Base-by-base conservation (phyloP, 371 early-diverging fungal species). In the Gilbertella persicaria region DNA sequence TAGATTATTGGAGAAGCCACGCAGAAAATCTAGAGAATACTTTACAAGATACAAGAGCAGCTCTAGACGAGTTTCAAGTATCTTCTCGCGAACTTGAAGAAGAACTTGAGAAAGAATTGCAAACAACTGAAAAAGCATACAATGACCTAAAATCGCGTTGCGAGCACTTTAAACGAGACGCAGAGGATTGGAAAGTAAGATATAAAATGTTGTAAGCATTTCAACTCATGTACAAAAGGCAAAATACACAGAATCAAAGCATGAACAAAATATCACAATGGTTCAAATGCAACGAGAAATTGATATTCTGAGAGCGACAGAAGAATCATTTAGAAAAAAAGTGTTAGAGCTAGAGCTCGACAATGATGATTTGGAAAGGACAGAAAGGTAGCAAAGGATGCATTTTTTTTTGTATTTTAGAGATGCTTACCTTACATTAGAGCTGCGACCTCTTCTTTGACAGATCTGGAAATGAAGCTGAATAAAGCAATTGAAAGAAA, bases 291-390 rank as follows among this genome's bases (percentile, higher is more conserved):
- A 88, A 54, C 70, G 89, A 50, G 91, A 91, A 62, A 78, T 91
- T 40, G 88, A 90, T 53, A 78, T 82, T 50, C 62, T 90, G 44
- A 78, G 85, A 68, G 78, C 82, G 50, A 85, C 88, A 41, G 84
- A 88, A 44, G 87, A 89, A 37, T 78, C 74, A 56, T 90, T 86
- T 62, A 76, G 83, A 67, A 82, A 85, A 50, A 83, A 86, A 52
- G 87, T 87, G 26, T 69, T 90, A 12, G 90, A 88, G 49, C 59
- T 91, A 37, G 92, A 91, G 56, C 77, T 87, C 56, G 86, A 89
- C 47, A 90, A 88, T 61, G 92, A 91, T 61, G 90, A 91, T 50
- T 53, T 91, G n/a, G 60, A 60, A 35, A 51, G 57, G 41, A 54
- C 56, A 47, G 53, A 53, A 28, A 60, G 56, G 50, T 50, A 44